Conservation (phyloP, 352 stramenopile genomes). For the Pythium brassicae region DNA sequence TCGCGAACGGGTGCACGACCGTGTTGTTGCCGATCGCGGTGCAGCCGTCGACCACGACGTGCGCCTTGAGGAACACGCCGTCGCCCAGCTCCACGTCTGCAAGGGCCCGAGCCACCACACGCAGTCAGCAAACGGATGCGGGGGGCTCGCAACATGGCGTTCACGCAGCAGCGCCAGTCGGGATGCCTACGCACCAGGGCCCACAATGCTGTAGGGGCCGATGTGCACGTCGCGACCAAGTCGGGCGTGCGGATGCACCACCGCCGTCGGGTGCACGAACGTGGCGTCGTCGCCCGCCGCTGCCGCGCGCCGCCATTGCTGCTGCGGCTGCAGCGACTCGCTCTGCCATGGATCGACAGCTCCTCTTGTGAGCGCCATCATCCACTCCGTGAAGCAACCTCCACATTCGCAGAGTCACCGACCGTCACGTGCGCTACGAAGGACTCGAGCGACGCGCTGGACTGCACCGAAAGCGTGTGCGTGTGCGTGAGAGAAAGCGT, state of each 20-base stretch:
- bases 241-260: conserved; percentile 60
- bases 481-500: background rate
- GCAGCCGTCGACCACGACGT: conserved; percentile 72
- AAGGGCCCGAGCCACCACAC: background rate
- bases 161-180: too few relatives aligned
- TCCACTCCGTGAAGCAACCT: background rate
- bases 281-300: conserved; percentile 4
- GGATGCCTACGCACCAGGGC: conserved; percentile 51
- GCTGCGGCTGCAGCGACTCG: conserved; percentile 2
- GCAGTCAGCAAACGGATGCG: background rate
- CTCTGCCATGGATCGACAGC: background rate
- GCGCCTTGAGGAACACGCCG: conserved; percentile 56
- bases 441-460: conserved; percentile 43
- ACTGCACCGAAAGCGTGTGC: conserved; percentile 1
- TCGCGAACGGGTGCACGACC: conserved; percentile 67
- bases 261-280: conserved; percentile 56
- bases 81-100: conserved; percentile 69
- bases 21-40: conserved; percentile 55
- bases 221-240: conserved; percentile 60
- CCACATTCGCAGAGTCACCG: background rate
- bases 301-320: conserved; percentile 4
- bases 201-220: conserved; percentile 69
- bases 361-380: background rate
- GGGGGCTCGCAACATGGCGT: too few relatives aligned
- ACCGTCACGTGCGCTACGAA: conserved; percentile 45